phyloP scores from a whole-genome alignment of 495 filamentous ascomycete species.

The Penicillium bialowiezense region DNA sequence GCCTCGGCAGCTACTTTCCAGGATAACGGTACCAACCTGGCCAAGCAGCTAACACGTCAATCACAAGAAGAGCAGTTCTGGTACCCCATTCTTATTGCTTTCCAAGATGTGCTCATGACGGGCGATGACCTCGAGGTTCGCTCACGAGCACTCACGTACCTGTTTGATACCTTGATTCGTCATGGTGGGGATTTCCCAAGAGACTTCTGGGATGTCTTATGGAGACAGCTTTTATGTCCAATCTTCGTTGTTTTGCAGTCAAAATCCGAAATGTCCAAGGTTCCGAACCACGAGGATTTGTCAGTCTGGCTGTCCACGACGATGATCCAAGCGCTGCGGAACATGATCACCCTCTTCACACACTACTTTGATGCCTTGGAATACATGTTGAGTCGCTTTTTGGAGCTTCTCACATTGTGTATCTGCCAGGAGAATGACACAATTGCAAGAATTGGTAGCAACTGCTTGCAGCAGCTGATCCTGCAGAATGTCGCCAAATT shows the following conservation, averaged over 20 bases:
- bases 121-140: conserved; percentile 97
- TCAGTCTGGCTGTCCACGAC: conserved; percentile 99
- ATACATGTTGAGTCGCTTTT: conserved; percentile 93
- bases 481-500: conserved; percentile 95
- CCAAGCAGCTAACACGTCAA: conserved; percentile 49
- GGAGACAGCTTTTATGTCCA: conserved; percentile 92
- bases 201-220: conserved; percentile 98
- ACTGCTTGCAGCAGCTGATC: conserved; percentile 94
- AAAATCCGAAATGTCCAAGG: conserved; percentile 91
- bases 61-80: conserved; percentile 95
- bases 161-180: conserved; percentile 87
- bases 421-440: conserved; percentile 99
- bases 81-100: conserved; percentile 96
- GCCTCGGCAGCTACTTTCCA: conserved; percentile 34
- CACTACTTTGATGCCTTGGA: conserved; percentile 95
- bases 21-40: conserved; percentile 47
- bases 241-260: conserved; percentile 98
- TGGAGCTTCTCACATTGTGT: conserved; percentile 89
- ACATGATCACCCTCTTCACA: conserved; percentile 97
- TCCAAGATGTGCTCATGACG: conserved; percentile 99
- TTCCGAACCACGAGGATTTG: conserved; percentile 87
- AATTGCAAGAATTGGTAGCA: conserved; percentile 95
- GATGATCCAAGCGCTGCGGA: conserved; percentile 97
- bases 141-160: conserved; percentile 84
- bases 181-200: conserved; percentile 89